Percentiles rank a stretch among this genome's conserved stretches.
phyloP scores from a whole-genome alignment of 2,329 filamentous ascomycete genomes.

The Botryosphaeria agaves region DNA sequence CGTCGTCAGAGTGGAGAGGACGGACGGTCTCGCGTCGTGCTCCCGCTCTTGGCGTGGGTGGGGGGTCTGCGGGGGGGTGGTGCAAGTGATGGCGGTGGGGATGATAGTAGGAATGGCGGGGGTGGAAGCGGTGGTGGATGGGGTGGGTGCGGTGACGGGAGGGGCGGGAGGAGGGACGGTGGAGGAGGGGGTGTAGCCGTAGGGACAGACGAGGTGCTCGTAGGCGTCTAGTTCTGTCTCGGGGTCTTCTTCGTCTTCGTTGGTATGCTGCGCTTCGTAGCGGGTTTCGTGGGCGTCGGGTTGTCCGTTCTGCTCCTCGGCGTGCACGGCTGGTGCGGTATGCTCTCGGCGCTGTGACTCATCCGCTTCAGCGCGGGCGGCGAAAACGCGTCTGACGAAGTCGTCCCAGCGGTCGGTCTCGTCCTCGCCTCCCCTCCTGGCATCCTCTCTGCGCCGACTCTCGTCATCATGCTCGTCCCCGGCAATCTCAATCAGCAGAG shows the following conservation, averaged over 20 bases:
- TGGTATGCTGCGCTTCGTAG: slow-evolving; percentile 3
- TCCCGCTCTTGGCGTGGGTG: neutral
- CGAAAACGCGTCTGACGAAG: too few relatives aligned
- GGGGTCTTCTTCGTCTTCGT: slow-evolving; percentile 5
- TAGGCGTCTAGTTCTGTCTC: slow-evolving; percentile 36
- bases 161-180: slow-evolving; percentile 5
- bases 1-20: slow-evolving; percentile 39
- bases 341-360: too few relatives aligned
- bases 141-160: neutral
- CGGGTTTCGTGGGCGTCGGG: slow-evolving; percentile 2
- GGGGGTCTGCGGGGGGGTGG: neutral
- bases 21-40: slow-evolving; percentile 4
- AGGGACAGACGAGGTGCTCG: slow-evolving; percentile 24
- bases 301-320: neutral
- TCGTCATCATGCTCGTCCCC: too few relatives aligned
- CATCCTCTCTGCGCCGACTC: too few relatives aligned
- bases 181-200: slow-evolving; percentile 7
- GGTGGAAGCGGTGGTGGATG: too few relatives aligned
- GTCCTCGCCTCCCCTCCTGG: too few relatives aligned
- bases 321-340: too few relatives aligned
- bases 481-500: too few relatives aligned
- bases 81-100: neutral
- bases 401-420: too few relatives aligned
- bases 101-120: too few relatives aligned
- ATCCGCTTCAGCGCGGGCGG: too few relatives aligned